Base-by-base conservation (phyloP, 139 green algal genomes). In the Dunaliella primolecta region DNA sequence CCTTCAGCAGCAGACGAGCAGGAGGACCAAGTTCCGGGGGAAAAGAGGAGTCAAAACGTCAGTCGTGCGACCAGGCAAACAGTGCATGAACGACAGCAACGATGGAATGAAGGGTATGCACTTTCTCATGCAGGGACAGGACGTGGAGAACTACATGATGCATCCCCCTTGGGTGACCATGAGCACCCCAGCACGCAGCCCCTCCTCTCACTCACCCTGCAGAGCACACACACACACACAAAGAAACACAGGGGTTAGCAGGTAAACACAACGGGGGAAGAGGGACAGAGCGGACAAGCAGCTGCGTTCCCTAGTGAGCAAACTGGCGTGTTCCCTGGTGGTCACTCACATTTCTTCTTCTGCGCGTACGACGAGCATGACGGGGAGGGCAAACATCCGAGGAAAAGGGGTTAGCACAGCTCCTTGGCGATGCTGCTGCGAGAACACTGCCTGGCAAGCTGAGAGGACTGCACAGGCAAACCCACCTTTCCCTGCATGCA, bases 171-270 rank as follows among this genome's bases (percentile, higher is more conserved):
- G n/a, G n/a, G n/a, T n/a, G n/a, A n/a, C n/a, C n/a, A n/a, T n/a
- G n/a, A n/a, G 56, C 56, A 15, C 20, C 56, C 56, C 15, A 15
- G 56, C 20, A 72, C 56, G 56, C 56, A 15, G 56, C 56, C 15
- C 56, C 15, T 72, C 20, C 56, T 15, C 56, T 15, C 56, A 72
- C 56, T 29, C 20, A 15, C 98, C 98, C 95, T 98, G 93, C 90
- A 85, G 23, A 33, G 2, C 34, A 11, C 24, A 21, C 29, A 11
- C 30, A 34, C 75, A 11, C n/a, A 34, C 25, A 30, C n/a, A 21
- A 36, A 36, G 75, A n/a, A n/a, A n/a, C n/a, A n/a, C n/a, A n/a
- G n/a, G n/a, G n/a, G n/a, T n/a, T n/a, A n/a, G n/a, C 29, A 23
- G 75, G 75, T 15, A 15, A 80, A 80, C 15, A 27, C 27, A 34